Evolutionary conservation across 2,329 filamentous ascomycete genomes (phyloP).

Genomic region (Pseudogymnoascus sp.): DNA sequence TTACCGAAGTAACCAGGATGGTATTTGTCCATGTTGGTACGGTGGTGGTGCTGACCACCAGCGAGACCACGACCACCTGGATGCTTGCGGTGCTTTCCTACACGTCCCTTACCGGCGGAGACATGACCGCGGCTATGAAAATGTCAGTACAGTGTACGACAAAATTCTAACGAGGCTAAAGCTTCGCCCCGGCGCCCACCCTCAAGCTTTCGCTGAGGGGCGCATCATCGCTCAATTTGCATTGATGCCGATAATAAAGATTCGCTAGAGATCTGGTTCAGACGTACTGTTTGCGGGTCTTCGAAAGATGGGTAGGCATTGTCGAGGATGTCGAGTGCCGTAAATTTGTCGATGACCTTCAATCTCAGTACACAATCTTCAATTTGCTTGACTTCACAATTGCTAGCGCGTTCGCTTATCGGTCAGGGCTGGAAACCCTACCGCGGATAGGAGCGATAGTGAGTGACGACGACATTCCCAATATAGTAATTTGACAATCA

Average conservation of each 20-base stretch:
- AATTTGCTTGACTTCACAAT: constrained; percentile 3
- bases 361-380: constrained; percentile 1
- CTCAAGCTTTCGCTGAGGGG: neutral
- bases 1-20: constrained; percentile 99
- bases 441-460: neutral
- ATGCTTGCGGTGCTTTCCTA: constrained; percentile 98
- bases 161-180: constrained; percentile 11
- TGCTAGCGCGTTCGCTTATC: constrained; percentile 8
- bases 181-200: constrained; percentile 10
- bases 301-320: constrained; percentile 68
- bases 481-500: neutral
- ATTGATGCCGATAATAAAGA: constrained; percentile 3
- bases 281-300: constrained; percentile 71
- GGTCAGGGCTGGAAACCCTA: constrained; percentile 5
- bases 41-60: constrained; percentile 98
- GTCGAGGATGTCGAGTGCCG: constrained; percentile 29
- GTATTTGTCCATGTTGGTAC: constrained; percentile 87
- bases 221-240: constrained; percentile 7
- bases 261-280: constrained; percentile 10
- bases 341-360: constrained; percentile 7
- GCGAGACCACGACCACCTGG: constrained; percentile 77
- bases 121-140: constrained; percentile 81
- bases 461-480: neutral
- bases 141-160: constrained; percentile 22
- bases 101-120: constrained; percentile 93